These are phyloP conservation scores for Reutealis trisperma DNA, from an alignment of 345 rosid species.

Conservation along the genomic window DNA sequence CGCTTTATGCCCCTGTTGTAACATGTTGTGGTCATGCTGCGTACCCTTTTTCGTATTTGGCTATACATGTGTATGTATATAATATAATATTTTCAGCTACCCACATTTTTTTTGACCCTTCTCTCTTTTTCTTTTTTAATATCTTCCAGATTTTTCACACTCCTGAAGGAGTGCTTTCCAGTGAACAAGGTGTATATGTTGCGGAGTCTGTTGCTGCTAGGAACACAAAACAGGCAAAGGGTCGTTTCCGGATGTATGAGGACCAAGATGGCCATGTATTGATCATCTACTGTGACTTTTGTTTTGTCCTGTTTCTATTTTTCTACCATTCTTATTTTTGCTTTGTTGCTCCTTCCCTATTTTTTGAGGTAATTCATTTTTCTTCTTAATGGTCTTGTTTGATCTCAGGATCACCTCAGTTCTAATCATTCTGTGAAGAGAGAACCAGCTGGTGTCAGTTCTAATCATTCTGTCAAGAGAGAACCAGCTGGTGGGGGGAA, in stretches of 20 bases:
- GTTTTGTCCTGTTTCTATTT: conserved; percentile 1
- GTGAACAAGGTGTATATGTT: conserved; percentile 85
- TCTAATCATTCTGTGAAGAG: conserved; percentile 62
- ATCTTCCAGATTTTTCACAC: conserved; percentile 70
- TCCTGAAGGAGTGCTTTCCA: conserved; percentile 89
- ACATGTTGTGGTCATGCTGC: not conserved
- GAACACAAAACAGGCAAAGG: conserved; percentile 65
- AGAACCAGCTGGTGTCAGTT: conserved; percentile 46
- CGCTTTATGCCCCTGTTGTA: not conserved
- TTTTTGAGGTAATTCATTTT: conserved; percentile 2
- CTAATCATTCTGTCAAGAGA: conserved; percentile 61
- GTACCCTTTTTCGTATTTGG: not conserved
- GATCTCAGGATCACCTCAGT: conserved; percentile 44
- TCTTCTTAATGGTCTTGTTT: not conserved
- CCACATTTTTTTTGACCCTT: not conserved
- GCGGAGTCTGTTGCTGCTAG: conserved; percentile 69
- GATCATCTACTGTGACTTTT: not conserved
- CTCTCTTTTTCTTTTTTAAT: not conserved
- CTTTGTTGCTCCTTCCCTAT: not conserved
- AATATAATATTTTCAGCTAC: too few species aligned
- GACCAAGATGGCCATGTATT: conserved; percentile 44
- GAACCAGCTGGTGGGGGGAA: conserved; percentile 56
- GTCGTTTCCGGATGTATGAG: conserved; percentile 51
- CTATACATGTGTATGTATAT: not conserved
- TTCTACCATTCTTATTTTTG: not conserved